Base-by-base conservation (phyloP, 768 basidiomycete species). In the Termitomyces sp. region DNA sequence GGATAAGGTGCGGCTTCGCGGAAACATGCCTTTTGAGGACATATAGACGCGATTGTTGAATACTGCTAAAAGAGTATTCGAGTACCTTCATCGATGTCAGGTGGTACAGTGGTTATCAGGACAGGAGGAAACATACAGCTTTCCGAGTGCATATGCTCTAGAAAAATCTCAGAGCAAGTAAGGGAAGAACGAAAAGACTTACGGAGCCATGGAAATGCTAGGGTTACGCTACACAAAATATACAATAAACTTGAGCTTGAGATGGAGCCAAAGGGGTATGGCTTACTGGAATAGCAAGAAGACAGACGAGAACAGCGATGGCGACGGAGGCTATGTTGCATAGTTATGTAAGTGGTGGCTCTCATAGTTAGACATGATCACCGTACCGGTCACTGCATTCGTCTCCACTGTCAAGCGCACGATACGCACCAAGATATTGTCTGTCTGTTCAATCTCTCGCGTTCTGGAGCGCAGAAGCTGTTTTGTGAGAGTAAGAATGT, bases 31-130 rank as follows among this genome's bases (percentile, higher is more conserved):
- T 31, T 46, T 57, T 18, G 57, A 51, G 1, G 56, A 50, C 60
- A 61, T 58, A 44, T 58, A 61, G 1, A 61, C 49, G 20, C 60
- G 60, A 27, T 61, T 61, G 50, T 61, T 61, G 49, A 61, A 61
- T 18, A 61, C 53, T 4, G 60, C 56, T 24, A 61, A 29, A 7
- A 61, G 60, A 24, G 60, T 58, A 46, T 61, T 61, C 4, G 60
- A 61, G 44, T 61, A 61, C 22, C 60, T 61, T 27, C 16, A 16
- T 9, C 20, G 16, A 32, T 5, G n/a, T 53, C n/a, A 42, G 20
- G 24, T 13, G 10, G 18, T 27, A 39, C n/a, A 24, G 7, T 12
- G n/a, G 4, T 41, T 5, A 6, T 3, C 5, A 29, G 14, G 27
- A 20, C 4, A 41, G 39, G 8, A 26, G 10, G 18, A 8, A n/a